These are phyloP conservation scores for Suhomyces chickasaworum DNA, from an alignment of 1,139 yeast genomes.

Conservation along the genomic window DNA sequence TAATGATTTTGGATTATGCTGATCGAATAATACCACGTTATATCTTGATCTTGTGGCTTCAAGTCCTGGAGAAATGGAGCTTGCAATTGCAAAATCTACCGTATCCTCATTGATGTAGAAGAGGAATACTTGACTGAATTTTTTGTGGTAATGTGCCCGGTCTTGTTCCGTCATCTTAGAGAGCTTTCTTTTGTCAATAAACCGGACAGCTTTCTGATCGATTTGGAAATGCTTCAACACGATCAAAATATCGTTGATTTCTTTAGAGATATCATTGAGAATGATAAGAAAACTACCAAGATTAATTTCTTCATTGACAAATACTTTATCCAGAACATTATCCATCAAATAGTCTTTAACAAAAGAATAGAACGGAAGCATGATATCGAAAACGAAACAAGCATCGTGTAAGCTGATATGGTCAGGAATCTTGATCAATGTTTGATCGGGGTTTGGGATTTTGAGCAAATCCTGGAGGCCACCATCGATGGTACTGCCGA, in stretches of 20 bases:
- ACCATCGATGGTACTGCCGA: constrained; percentile 43
- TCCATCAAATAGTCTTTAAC: constrained; percentile 22
- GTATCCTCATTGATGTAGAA: constrained; percentile 20
- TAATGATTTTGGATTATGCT: constrained; percentile 19
- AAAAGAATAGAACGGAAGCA: constrained; percentile 38
- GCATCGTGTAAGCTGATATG: constrained; percentile 42
- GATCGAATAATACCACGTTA: constrained; percentile 28
- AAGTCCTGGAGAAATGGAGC: constrained; percentile 32
- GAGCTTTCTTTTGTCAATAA: constrained; percentile 29
- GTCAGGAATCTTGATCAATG: constrained; percentile 33
- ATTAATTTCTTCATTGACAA: constrained; percentile 2
- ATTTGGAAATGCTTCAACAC: constrained; percentile 35
- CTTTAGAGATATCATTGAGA: constrained; percentile 31
- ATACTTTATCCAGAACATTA: constrained; percentile 5
- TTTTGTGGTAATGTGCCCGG: constrained; percentile 18
- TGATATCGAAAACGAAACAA: constrained; percentile 37
- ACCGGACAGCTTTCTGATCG: constrained; percentile 29
- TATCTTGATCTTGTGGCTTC: constrained; percentile 31
- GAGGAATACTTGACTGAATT: constrained; percentile 25
- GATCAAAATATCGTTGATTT: constrained; percentile 41
- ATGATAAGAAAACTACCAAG: constrained; percentile 30
- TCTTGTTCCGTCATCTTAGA: constrained; percentile 17
- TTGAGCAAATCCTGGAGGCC: constrained; percentile 43
- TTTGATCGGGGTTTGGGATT: constrained; percentile 28
- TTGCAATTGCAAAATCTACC: constrained; percentile 24